Base-by-base conservation (phyloP, 768 basidiomycete genomes). In the Pisolithus orientalis region DNA sequence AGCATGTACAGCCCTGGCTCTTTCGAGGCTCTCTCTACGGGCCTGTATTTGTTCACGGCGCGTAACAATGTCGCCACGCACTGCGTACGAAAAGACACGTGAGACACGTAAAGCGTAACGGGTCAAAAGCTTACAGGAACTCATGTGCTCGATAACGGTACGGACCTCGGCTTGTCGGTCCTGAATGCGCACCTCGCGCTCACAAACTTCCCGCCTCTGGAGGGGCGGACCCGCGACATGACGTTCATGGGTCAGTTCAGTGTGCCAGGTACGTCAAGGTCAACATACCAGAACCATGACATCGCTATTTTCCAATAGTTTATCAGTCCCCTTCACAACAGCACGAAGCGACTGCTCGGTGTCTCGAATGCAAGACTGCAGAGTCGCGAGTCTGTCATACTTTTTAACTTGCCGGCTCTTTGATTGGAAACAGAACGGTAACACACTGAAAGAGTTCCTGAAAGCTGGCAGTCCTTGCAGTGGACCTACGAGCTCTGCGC, bases 371-470 rank as follows among this genome's bases (percentile, higher is more conserved):
- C 71, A 72, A 32, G 77, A 70, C 56, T 83, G 82, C 24, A 82
- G 58, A 45, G 71, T 77, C 32, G 75, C 75, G 27, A 85, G 66
- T 60, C 84, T 86, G 51, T 34, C 45, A 47, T 27, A 47, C 17
- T 8, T 43, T 32, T 49, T 46, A 31, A 51, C 53, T 49, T 47
- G 48, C 25, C 27, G 32, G 34, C 11, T 13, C 28, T 34, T 25
- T 32, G 40, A 53, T 37, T 5, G 13, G 44, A 29, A 45, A n/a
- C 44, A 39, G 38, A 28, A 54, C 47, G 34, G 50, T 27, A 29
- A 67, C 82, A 54, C 54, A 91, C 90, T 82, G 83, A 60, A 84
- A 77, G 21, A 92, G 71, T 55, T 88, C 85, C 52, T 87, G 83
- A 75, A 77, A 84, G 10, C 67, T 73, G 9, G 83, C 79, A 4